phyloP scores from a whole-genome alignment of 176 grass and related monocot species.

The Carex cristatella region DNA sequence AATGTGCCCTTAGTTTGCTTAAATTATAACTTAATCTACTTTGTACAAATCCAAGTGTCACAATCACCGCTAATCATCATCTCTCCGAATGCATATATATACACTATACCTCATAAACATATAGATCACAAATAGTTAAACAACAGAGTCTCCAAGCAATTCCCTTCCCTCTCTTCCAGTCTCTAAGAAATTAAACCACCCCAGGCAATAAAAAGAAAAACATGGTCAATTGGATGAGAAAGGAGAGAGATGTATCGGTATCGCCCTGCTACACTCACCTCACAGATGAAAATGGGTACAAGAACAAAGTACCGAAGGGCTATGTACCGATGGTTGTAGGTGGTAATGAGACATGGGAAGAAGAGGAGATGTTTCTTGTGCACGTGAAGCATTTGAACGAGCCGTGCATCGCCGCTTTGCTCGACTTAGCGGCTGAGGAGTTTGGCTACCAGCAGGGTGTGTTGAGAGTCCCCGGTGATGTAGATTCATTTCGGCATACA shows the following conservation, averaged over 20 bases:
- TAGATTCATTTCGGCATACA: constrained; percentile 16
- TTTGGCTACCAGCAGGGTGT: constrained; percentile 44
- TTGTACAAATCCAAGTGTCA: neutral
- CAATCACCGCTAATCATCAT: neutral
- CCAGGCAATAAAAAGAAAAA: neutral
- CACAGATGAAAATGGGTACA: neutral
- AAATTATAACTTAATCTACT: neutral
- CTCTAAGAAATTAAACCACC: neutral
- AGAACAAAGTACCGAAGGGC: constrained; percentile 21
- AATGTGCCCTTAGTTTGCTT: neutral
- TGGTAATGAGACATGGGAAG: neutral
- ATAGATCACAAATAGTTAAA: neutral
- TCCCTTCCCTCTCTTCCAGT: neutral
- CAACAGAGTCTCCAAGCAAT: neutral
- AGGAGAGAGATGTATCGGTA: neutral
- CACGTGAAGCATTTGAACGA: constrained; percentile 23
- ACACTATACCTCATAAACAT: neutral
- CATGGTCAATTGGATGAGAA: constrained; percentile 23
- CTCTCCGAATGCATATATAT: neutral
- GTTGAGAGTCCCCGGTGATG: constrained; percentile 27
- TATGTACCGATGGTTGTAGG: constrained; percentile 41
- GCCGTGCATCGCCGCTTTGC: constrained; percentile 27
- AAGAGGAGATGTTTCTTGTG: constrained; percentile 40
- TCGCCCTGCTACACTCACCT: constrained; percentile 2
- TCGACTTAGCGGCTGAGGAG: constrained; percentile 37